phyloP scores from a whole-genome alignment of 306 rosid genomes.

The Malus sieversii region DNA sequence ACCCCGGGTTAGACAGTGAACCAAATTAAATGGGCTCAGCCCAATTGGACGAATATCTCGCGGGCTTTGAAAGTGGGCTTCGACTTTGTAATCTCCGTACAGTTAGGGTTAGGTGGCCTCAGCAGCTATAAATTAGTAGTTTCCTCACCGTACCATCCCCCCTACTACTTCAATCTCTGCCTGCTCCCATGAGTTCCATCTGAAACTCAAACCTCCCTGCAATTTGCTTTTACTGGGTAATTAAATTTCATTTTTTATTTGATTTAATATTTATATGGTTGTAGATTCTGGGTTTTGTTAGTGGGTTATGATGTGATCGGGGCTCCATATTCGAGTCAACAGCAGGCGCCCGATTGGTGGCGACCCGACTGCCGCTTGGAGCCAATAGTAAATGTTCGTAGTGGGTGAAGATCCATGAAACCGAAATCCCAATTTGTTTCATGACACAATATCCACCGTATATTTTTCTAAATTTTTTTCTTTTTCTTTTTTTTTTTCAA shows the following conservation, averaged over 20 bases:
- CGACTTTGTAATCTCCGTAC: not conserved
- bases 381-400: constrained; percentile 29
- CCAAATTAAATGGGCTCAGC: not conserved
- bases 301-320: not conserved
- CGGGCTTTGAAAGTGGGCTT: not conserved
- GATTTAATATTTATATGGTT: not conserved
- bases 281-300: not conserved
- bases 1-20: not conserved
- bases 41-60: not conserved
- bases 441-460: constrained; percentile 42
- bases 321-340: constrained; percentile 72
- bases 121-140: not conserved
- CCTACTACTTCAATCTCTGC: not conserved
- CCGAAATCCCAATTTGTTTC: constrained; percentile 21
- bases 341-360: constrained; percentile 52
- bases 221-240: not conserved
- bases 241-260: not conserved
- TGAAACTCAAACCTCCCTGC: not conserved
- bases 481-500: not conserved
- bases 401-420: constrained; percentile 68
- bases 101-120: not conserved
- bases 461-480: not conserved
- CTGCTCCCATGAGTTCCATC: not conserved
- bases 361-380: constrained; percentile 74
- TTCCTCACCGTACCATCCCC: fast-evolving